phyloP scores from a whole-genome alignment of 306 rosid genomes.

The Sesbania bispinosa region DNA sequence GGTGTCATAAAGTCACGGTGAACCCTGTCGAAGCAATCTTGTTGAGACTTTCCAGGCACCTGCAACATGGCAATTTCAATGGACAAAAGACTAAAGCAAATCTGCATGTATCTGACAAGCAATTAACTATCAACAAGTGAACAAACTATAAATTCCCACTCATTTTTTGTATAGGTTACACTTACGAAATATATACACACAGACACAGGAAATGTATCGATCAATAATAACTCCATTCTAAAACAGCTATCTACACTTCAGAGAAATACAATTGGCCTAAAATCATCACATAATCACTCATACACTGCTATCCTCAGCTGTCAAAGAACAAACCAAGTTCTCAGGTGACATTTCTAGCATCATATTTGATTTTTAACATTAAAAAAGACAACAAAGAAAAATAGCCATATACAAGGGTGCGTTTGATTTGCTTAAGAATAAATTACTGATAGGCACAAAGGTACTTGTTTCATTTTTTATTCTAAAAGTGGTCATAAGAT shows the following conservation, averaged over 20 bases:
- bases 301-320: neutral
- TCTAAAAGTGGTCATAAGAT: too few species aligned
- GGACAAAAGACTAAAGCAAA: neutral
- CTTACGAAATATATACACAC: neutral
- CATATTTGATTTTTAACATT: neutral
- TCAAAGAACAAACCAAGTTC: neutral
- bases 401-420: neutral
- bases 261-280: neutral
- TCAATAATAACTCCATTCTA: neutral
- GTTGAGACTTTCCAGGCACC: conserved; percentile 92
- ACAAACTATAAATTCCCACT: neutral
- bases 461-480: neutral
- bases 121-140: neutral
- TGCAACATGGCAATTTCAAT: conserved; percentile 17
- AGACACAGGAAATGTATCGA: neutral
- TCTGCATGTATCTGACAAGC: neutral
- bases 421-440: neutral
- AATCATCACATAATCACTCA: neutral
- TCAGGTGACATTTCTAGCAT: neutral
- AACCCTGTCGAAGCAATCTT: conserved; percentile 85
- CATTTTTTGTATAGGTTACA: neutral
- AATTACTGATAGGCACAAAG: too few species aligned
- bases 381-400: neutral
- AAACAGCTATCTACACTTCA: neutral
- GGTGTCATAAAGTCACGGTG: conserved; percentile 63